phyloP scores from a whole-genome alignment of 139 green algal genomes.

The Klebsormidium nitens region DNA sequence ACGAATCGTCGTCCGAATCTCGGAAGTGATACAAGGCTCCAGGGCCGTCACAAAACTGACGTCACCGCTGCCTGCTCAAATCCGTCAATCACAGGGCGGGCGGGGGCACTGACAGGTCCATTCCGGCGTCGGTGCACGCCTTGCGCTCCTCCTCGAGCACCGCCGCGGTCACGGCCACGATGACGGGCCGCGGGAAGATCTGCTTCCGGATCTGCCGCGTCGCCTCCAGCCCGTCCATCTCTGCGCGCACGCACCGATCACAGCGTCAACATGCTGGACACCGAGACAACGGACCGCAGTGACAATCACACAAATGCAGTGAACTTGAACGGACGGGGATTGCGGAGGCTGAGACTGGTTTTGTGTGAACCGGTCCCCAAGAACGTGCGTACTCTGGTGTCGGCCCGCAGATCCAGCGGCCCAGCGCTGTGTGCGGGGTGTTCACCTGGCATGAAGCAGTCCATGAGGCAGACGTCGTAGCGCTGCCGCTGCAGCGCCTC shows the following conservation, averaged over 20 bases:
- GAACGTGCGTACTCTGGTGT: neutral
- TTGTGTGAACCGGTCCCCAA: no score
- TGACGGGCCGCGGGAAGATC: constrained; percentile 8
- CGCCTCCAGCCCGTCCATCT: constrained; percentile 33
- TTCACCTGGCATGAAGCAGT: neutral
- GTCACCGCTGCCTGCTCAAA: no score
- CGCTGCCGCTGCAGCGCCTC: neutral
- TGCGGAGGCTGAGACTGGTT: no score
- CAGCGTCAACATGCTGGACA: neutral
- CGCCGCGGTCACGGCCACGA: constrained; percentile 27
- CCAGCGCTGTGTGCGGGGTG: neutral
- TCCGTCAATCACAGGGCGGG: no score
- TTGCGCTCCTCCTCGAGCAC: constrained; percentile 13
- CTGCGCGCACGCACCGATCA: neutral
- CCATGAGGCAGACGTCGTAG: constrained; percentile 37
- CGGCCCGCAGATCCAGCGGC: neutral
- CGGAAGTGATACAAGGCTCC: no score
- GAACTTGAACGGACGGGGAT: no score
- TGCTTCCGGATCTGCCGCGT: constrained; percentile 16
- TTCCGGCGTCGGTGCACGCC: constrained; percentile 9
- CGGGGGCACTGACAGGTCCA: no score
- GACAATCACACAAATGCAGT: neutral
- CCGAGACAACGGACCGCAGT: neutral
- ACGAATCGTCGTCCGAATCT: no score
- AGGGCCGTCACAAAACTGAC: no score